Evolutionary conservation across 768 basidiomycete species (phyloP).

Genomic region (Artomyces pyxidatus): DNA sequence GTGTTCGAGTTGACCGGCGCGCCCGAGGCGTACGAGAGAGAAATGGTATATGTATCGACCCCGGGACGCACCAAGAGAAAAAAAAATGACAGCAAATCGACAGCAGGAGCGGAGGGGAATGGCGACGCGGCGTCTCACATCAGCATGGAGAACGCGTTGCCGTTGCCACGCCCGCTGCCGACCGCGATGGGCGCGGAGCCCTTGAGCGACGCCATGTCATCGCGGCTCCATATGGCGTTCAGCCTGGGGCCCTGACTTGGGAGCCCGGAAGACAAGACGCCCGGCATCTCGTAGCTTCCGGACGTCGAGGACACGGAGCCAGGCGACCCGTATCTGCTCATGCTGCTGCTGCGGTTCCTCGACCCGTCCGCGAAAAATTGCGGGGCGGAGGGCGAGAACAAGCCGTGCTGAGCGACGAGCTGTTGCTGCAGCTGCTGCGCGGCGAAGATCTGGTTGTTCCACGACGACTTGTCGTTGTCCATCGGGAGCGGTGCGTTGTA

Average conservation of each 20-base stretch:
- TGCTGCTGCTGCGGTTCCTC: slow-evolving; percentile 30
- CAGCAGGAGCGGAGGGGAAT: too few species aligned
- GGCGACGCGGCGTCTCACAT: slow-evolving; percentile 19
- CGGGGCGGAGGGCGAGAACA: slow-evolving; percentile 12
- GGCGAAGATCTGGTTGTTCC: slow-evolving; percentile 19
- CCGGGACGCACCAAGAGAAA: too few species aligned
- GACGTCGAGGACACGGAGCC: slow-evolving; percentile 24
- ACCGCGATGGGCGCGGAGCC: slow-evolving; percentile 27
- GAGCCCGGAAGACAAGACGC: slow-evolving; percentile 15
- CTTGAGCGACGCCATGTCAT: slow-evolving; percentile 25
- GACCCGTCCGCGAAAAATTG: slow-evolving; percentile 22
- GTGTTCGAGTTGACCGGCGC: too few species aligned
- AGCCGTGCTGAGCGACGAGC: slow-evolving; percentile 3
- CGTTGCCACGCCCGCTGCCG: slow-evolving; percentile 28
- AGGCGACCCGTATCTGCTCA: slow-evolving; percentile 26
- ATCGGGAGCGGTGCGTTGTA: slow-evolving; percentile 15
- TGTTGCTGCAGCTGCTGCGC: slow-evolving; percentile 14
- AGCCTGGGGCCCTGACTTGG: slow-evolving; percentile 20
- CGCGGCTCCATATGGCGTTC: slow-evolving; percentile 15
- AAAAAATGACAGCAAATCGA: too few species aligned
- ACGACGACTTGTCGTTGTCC: slow-evolving; percentile 23
- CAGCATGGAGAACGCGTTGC: slow-evolving; percentile 33
- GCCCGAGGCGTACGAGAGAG: too few species aligned
- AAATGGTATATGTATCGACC: too few species aligned
- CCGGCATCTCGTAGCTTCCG: slow-evolving; percentile 29